Percentiles rank a stretch among this genome's conserved stretches.
phyloP scores from a whole-genome alignment of 2,329 filamentous ascomycete species.

The Apiospora marii region DNA sequence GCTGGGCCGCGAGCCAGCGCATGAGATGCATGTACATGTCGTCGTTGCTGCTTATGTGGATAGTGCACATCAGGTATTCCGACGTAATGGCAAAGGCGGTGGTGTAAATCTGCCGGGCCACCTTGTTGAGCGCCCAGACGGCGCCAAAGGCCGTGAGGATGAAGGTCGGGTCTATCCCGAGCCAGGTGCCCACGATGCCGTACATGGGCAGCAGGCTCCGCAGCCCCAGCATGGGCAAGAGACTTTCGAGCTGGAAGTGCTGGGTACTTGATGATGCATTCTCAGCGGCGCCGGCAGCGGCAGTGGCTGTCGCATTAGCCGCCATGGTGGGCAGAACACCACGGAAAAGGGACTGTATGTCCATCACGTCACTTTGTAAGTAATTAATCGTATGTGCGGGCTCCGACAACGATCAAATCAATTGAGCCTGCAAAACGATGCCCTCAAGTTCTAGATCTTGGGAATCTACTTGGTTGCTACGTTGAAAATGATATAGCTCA shows the following conservation, averaged over 20 bases:
- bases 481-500: not conserved
- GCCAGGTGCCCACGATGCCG: slow-evolving; percentile 50
- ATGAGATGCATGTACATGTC: slow-evolving; percentile 67
- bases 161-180: slow-evolving; percentile 58
- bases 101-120: slow-evolving; percentile 46
- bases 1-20: slow-evolving; percentile 63
- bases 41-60: slow-evolving; percentile 63
- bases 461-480: not conserved
- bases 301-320: slow-evolving; percentile 32
- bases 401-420: not conserved
- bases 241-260: slow-evolving; percentile 43
- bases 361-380: slow-evolving; percentile 29
- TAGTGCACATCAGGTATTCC: slow-evolving; percentile 58
- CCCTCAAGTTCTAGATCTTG: not conserved
- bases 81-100: slow-evolving; percentile 48
- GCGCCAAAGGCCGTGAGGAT: slow-evolving; percentile 55
- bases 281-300: not conserved
- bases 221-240: slow-evolving; percentile 55
- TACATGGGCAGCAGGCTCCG: slow-evolving; percentile 54
- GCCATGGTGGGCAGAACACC: slow-evolving; percentile 31
- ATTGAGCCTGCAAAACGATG: not conserved
- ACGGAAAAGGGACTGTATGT: slow-evolving; percentile 33
- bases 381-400: not conserved
- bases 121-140: slow-evolving; percentile 54
- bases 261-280: slow-evolving; percentile 31